Evolutionary conservation across 164 flowering plant species (phyloP).

Genomic region (Saururus chinensis): DNA sequence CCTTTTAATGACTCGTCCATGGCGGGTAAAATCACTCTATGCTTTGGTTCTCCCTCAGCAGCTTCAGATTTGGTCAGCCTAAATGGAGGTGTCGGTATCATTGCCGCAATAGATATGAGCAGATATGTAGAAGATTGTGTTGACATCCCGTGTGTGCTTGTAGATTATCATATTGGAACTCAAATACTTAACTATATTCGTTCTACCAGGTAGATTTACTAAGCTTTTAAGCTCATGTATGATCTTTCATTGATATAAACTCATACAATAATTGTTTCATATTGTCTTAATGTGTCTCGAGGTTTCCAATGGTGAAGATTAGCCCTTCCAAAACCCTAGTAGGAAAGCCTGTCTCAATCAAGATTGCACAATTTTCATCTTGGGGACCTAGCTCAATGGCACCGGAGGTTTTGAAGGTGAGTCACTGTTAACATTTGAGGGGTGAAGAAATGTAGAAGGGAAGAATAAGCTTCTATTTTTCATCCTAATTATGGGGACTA

Average conservation of each 20-base stretch:
- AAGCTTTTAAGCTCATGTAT: no score
- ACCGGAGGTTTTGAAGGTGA: not conserved
- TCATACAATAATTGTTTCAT: not conserved
- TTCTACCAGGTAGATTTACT: constrained; percentile 16
- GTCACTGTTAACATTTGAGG: no score
- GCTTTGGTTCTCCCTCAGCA: not conserved
- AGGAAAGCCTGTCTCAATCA: constrained; percentile 18
- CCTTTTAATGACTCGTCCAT: constrained; percentile 6
- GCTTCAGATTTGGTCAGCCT: constrained; percentile 1
- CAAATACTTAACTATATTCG: constrained; percentile 28
- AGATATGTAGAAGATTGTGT: not conserved
- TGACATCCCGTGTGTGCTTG: constrained; percentile 14
- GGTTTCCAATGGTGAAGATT: constrained; percentile 29
- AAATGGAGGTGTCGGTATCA: constrained; percentile 19
- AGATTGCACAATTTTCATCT: constrained; percentile 6
- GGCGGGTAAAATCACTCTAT: constrained; percentile 18
- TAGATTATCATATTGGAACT: constrained; percentile 33
- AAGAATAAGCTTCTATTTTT: no score
- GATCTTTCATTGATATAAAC: no score
- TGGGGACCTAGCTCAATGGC: not conserved
- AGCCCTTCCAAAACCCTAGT: constrained; percentile 22
- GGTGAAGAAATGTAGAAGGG: no score
- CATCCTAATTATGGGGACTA: no score
- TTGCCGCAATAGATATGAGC: constrained; percentile 10
- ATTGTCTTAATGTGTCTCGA: not conserved